Evolutionary conservation across 768 basidiomycete species (phyloP).

Genomic region (Hericium alpestre): DNA sequence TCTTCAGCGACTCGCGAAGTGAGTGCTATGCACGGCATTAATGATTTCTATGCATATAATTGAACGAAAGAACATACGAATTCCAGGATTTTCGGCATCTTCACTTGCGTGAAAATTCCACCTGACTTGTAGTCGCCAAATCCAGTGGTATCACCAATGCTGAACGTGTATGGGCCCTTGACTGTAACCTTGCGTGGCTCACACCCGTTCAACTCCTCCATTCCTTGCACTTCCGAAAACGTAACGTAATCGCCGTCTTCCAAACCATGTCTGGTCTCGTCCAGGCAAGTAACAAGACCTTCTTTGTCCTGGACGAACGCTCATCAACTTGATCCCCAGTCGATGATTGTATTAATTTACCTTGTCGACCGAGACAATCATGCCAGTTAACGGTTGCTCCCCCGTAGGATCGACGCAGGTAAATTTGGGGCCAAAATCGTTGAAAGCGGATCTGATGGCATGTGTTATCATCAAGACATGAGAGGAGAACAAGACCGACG

Average conservation of each 20-base stretch:
- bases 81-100: constrained; percentile 93
- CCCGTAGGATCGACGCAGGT: constrained; percentile 97
- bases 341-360: constrained; percentile 27
- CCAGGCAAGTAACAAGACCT: constrained; percentile 91
- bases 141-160: constrained; percentile 83
- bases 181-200: constrained; percentile 87
- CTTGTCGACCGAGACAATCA: constrained; percentile 92
- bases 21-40: constrained; percentile 58
- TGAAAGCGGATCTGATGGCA: constrained; percentile 70
- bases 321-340: neutral
- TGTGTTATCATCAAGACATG: neutral
- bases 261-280: constrained; percentile 95
- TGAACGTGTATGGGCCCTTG: constrained; percentile 96
- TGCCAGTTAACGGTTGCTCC: constrained; percentile 84
- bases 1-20: constrained; percentile 68
- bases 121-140: constrained; percentile 73
- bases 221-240: constrained; percentile 91
- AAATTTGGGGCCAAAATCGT: constrained; percentile 92
- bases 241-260: constrained; percentile 98
- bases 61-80: constrained; percentile 52
- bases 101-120: constrained; percentile 95
- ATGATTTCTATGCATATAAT: neutral
- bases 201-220: constrained; percentile 82
- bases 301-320: constrained; percentile 52
- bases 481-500: constrained; percentile 11